Percentiles rank a stretch among this genome's conserved stretches.
phyloP scores from a whole-genome alignment of 192 early-diverging fungal genomes.

The Gonapodya sp. region DNA sequence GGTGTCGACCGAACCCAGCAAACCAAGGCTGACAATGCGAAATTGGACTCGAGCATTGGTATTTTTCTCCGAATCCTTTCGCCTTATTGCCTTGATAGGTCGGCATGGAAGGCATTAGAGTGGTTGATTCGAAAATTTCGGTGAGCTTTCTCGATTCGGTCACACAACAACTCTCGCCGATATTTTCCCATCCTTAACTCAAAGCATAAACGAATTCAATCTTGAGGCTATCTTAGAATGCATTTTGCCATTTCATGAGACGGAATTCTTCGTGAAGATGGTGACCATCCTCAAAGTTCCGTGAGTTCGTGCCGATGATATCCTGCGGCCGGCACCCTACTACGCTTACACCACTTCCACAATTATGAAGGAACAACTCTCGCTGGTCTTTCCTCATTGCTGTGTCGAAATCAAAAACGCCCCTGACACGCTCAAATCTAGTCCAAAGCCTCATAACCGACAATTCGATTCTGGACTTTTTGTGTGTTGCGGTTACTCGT shows the following conservation, averaged over 20 bases:
- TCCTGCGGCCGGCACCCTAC: background rate
- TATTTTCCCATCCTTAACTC: background rate
- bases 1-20: slow-evolving; percentile 55
- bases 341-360: background rate
- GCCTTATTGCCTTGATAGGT: slow-evolving; percentile 73
- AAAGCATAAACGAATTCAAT: slow-evolving; percentile 76
- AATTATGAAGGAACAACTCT: slow-evolving; percentile 25
- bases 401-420: slow-evolving; percentile 40
- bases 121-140: slow-evolving; percentile 80
- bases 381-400: slow-evolving; percentile 49
- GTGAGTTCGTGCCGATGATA: slow-evolving; percentile 23
- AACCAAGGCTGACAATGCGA: slow-evolving; percentile 68
- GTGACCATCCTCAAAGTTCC: slow-evolving; percentile 60
- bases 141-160: slow-evolving; percentile 27
- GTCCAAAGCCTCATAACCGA: slow-evolving; percentile 61
- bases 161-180: background rate
- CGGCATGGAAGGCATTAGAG: slow-evolving; percentile 81
- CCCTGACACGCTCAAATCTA: slow-evolving; percentile 59
- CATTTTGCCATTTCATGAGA: slow-evolving; percentile 90
- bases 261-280: slow-evolving; percentile 75
- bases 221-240: slow-evolving; percentile 62
- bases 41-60: slow-evolving; percentile 65
- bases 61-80: slow-evolving; percentile 68
- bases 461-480: slow-evolving; percentile 60
- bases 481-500: slow-evolving; percentile 35